A percentile compares a stretch with the other conserved stretches of the same genome.
These are phyloP conservation scores for Monilinia aucupariae DNA, from an alignment of 2,329 filamentous ascomycete genomes.

Conservation along the genomic window DNA sequence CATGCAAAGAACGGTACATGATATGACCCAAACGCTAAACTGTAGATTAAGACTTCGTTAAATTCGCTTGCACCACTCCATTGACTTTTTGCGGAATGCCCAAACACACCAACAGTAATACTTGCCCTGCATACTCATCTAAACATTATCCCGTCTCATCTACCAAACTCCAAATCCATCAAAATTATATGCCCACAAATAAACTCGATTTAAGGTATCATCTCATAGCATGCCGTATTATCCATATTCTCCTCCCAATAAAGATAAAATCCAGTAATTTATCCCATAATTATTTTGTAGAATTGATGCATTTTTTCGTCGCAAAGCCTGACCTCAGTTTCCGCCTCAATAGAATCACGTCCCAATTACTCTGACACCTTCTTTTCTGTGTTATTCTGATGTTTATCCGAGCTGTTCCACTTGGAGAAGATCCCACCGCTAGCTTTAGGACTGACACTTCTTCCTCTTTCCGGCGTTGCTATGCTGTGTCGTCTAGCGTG, in stretches of 20 bases:
- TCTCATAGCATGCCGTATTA: constrained; percentile 1
- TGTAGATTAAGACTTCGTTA: neutral
- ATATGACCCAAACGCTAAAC: neutral
- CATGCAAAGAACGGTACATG: neutral
- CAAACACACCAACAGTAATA: neutral
- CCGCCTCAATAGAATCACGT: too few relatives aligned
- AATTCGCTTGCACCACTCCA: neutral
- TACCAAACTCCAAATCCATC: neutral
- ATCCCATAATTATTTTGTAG: neutral
- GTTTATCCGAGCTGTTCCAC: constrained; percentile 6
- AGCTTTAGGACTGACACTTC: constrained; percentile 12
- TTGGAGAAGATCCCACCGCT: constrained; percentile 11
- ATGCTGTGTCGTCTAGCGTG: constrained; percentile 15
- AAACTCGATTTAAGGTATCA: constrained; percentile 8
- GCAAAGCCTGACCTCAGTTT: neutral
- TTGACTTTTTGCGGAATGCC: neutral
- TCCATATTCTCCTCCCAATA: neutral
- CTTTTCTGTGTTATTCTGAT: constrained; percentile 8
- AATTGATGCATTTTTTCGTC: neutral
- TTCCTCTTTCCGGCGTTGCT: constrained; percentile 1
- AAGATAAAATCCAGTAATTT: neutral
- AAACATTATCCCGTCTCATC: neutral
- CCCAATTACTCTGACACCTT: neutral
- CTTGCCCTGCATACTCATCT: neutral
- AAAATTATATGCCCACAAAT: neutral